Evolutionary conservation across 202 grass and related monocot genomes (phyloP).

Genomic region (Sporobolus alterniflorus): DNA sequence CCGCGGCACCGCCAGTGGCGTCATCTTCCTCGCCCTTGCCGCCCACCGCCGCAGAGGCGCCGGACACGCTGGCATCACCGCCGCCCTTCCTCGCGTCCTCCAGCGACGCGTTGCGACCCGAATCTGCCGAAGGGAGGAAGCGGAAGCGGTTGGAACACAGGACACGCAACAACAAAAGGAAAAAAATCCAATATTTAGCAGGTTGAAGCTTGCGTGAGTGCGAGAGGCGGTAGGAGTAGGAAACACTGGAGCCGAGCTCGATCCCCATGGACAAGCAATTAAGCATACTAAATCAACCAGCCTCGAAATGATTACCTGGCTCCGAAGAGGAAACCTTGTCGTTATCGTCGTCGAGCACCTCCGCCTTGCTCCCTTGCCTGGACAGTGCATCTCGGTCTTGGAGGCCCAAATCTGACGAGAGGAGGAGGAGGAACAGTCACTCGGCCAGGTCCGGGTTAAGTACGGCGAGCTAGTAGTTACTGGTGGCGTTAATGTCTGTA

Average conservation of each 20-base stretch:
- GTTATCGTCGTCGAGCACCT: slow-evolving; percentile 47
- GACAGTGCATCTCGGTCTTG: background rate
- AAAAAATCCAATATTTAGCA: background rate
- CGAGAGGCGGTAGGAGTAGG: background rate
- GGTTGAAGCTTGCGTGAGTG: slow-evolving; percentile 38
- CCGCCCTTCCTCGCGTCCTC: slow-evolving; percentile 18
- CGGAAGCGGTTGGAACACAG: background rate
- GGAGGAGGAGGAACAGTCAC: background rate
- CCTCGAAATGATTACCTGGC: slow-evolving; percentile 30
- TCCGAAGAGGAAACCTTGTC: background rate
- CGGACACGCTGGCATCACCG: background rate
- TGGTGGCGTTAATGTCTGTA: background rate
- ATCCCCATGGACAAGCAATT: slow-evolving; percentile 11
- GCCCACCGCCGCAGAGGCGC: background rate
- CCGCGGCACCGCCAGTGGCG: background rate
- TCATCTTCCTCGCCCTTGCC: slow-evolving; percentile 16
- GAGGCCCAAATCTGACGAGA: slow-evolving; percentile 37
- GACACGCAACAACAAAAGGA: no score
- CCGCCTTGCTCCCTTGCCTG: slow-evolving; percentile 43
- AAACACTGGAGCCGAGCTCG: background rate
- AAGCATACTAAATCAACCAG: background rate
- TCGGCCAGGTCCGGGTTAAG: background rate
- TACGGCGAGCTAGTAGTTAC: background rate
- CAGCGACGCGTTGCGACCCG: slow-evolving; percentile 22
- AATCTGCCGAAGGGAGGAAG: slow-evolving; percentile 32